Conservation (phyloP, 2,329 filamentous ascomycete species). For the Talaromyces sp. region DNA sequence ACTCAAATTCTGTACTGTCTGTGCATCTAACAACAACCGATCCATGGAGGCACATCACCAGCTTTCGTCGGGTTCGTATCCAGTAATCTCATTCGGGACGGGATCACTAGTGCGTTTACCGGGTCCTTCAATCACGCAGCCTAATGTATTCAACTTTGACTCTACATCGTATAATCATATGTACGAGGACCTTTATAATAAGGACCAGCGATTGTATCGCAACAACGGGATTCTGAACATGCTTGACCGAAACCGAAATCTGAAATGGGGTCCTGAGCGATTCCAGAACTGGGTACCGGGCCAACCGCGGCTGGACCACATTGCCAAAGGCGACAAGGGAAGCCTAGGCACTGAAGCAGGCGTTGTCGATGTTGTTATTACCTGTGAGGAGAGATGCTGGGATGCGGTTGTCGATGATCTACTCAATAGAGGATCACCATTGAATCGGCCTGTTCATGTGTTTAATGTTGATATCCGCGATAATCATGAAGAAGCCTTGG, state of each 20-base stretch:
- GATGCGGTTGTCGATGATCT: constrained; percentile 95
- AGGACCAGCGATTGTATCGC: constrained; percentile 81
- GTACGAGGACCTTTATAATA: constrained; percentile 80
- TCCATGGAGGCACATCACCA: constrained; percentile 99
- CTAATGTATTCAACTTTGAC: constrained; percentile 98
- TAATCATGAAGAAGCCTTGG: constrained; percentile 91
- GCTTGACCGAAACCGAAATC: constrained; percentile 82
- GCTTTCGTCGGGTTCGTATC: constrained; percentile 77
- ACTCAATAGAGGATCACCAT: constrained; percentile 72
- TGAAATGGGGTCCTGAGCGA: constrained; percentile 93
- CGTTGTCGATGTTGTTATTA: constrained; percentile 89
- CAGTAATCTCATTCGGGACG: constrained; percentile 97
- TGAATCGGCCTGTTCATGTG: constrained; percentile 92
- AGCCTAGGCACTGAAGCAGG: constrained; percentile 78
- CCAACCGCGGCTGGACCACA: constrained; percentile 70
- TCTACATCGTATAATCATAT: constrained; percentile 92
- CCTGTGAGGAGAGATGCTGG: constrained; percentile 97
- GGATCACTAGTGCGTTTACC: constrained; percentile 90
- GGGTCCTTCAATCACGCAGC: constrained; percentile 83
- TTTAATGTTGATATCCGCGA: constrained; percentile 99
- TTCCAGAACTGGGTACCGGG: constrained; percentile 98
- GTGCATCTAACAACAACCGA: constrained; percentile 96
- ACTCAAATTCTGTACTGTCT: constrained; percentile 97
- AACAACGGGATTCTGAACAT: constrained; percentile 93
- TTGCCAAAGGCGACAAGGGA: constrained; percentile 65